These are phyloP conservation scores for Pseudogymnoascus sp. DNA, from an alignment of 2,329 filamentous ascomycete genomes.

Conservation along the genomic window DNA sequence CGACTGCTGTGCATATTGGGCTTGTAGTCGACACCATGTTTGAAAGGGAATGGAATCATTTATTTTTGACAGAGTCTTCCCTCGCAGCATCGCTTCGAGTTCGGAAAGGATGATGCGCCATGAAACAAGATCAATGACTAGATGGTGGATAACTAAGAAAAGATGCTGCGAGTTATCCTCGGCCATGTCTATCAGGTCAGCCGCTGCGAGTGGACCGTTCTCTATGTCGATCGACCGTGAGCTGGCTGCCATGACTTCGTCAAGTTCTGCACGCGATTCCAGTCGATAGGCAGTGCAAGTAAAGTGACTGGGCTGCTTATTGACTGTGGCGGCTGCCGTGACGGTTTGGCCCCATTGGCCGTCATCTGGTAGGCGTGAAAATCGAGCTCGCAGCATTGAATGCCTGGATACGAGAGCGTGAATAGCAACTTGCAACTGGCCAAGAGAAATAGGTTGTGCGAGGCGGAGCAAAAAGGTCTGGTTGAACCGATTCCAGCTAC, in stretches of 20 bases:
- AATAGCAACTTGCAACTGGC: conserved; percentile 21
- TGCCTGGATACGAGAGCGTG: conserved; percentile 28
- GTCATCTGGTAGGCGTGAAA: conserved; percentile 18
- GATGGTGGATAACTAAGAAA: conserved; percentile 21
- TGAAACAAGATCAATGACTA: conserved; percentile 30
- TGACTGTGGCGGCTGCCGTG: conserved; percentile 20
- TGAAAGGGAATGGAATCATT: conserved; percentile 27
- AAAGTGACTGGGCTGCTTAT: not conserved
- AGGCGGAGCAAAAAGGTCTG: conserved; percentile 21
- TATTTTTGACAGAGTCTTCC: not conserved
- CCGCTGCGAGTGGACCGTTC: conserved; percentile 17
- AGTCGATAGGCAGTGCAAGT: not conserved
- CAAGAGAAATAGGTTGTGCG: not conserved
- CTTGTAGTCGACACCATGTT: conserved; percentile 29
- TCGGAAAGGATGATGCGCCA: conserved; percentile 24
- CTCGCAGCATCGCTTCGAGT: not conserved
- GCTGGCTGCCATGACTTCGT: conserved; percentile 16
- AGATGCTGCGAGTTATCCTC: conserved; percentile 9
- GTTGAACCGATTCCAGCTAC: conserved; percentile 20
- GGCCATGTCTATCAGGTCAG: conserved; percentile 17
- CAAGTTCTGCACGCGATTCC: not conserved
- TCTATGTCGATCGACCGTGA: conserved; percentile 22
- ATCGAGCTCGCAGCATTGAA: conserved; percentile 34
- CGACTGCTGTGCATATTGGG: conserved; percentile 22
- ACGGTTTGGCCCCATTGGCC: conserved; percentile 29